These are phyloP conservation scores for Leccinum imitatum DNA, from an alignment of 768 basidiomycete species.

Conservation along the genomic window DNA sequence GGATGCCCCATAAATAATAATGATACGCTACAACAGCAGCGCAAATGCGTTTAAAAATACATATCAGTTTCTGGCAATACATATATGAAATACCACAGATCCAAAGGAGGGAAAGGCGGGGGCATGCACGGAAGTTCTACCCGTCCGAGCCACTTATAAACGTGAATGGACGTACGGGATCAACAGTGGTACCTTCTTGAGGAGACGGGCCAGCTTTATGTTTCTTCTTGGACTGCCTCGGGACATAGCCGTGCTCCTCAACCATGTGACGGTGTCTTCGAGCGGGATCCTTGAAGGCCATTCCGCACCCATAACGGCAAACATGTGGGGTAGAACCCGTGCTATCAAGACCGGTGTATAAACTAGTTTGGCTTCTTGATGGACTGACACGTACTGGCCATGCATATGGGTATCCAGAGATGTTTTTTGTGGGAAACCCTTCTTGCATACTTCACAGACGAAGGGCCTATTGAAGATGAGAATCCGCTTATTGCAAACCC, in stretches of 20 bases:
- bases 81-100: slow-evolving; percentile 22
- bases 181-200: slow-evolving; percentile 24
- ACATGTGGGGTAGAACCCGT: slow-evolving; percentile 56
- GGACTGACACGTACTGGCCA: slow-evolving; percentile 42
- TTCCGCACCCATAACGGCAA: slow-evolving; percentile 50
- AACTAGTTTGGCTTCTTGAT: slow-evolving; percentile 7
- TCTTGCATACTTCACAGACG: slow-evolving; percentile 50
- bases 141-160: slow-evolving; percentile 30
- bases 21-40: slow-evolving; percentile 13
- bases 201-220: slow-evolving; percentile 36
- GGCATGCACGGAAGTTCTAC: slow-evolving; percentile 16
- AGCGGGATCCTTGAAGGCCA: slow-evolving; percentile 63
- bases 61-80: slow-evolving; percentile 22
- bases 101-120: slow-evolving; percentile 3
- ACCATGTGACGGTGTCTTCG: slow-evolving; percentile 61
- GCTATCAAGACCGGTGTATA: slow-evolving; percentile 34
- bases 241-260: slow-evolving; percentile 49
- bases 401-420: slow-evolving; percentile 57
- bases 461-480: slow-evolving; percentile 43
- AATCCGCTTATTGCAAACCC: slow-evolving; percentile 7
- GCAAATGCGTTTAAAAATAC: slow-evolving; percentile 25
- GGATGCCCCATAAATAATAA: slow-evolving; percentile 20
- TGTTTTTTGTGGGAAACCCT: slow-evolving; percentile 60
- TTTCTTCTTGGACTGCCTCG: slow-evolving; percentile 46
- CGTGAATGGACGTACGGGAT: slow-evolving; percentile 34